Conservation (phyloP, 148 eudicot species). For the Diospyros lotus region DNA sequence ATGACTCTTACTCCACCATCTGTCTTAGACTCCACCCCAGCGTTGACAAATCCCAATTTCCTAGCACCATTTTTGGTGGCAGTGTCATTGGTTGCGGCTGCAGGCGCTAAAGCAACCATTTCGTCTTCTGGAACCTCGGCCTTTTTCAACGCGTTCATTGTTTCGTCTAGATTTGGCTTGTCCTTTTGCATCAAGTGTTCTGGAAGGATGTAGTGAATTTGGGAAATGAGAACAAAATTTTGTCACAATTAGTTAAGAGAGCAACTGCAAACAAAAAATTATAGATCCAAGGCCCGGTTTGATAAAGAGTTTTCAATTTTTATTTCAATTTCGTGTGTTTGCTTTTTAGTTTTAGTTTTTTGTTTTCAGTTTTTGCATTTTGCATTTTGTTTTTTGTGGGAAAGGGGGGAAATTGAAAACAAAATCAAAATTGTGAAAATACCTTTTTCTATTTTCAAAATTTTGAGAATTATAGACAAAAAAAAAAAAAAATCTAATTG, state of each 20-base stretch:
- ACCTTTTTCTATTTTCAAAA: no score
- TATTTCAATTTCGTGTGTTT: no score
- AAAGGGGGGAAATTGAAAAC: no score
- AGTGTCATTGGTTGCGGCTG: constrained; percentile 36
- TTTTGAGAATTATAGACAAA: no score
- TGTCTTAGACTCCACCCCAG: constrained; percentile 52
- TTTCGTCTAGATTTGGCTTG: constrained; percentile 44
- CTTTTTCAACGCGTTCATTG: constrained; percentile 55
- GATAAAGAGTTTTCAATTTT: no score
- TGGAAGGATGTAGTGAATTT: constrained; percentile 83
- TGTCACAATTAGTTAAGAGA: not conserved
- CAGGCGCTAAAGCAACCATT: constrained; percentile 83
- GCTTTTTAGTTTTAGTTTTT: no score
- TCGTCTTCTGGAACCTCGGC: constrained; percentile 64
- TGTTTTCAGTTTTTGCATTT: no score
- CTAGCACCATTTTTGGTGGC: constrained; percentile 32
- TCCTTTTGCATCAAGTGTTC: constrained; percentile 83
- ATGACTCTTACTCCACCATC: constrained; percentile 25
- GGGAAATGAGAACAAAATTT: constrained; percentile 17
- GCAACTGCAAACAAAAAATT: not conserved
- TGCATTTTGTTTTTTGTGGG: no score
- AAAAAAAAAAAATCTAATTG: no score
- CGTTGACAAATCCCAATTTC: constrained; percentile 72
- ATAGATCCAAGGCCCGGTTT: no score
- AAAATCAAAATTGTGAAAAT: no score